These are phyloP conservation scores for Luffa acutangula DNA, from an alignment of 306 rosid genomes.

Conservation along the genomic window DNA sequence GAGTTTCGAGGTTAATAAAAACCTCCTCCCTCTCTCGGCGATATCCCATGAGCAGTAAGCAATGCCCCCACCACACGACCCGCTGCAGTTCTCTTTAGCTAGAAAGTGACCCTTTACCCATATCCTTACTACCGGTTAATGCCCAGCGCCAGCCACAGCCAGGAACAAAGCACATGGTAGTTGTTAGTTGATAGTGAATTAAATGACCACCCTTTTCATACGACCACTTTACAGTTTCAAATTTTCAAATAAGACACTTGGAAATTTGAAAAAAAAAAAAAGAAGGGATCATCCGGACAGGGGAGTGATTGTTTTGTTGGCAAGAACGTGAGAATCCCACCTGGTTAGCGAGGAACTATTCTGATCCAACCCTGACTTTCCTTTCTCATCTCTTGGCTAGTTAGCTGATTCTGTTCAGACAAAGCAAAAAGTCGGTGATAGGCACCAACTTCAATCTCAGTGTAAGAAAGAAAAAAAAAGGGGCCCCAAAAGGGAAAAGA, in stretches of 20 bases:
- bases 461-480: background rate
- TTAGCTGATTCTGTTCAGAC: conserved; percentile 1
- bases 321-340: background rate
- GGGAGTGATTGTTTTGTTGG: background rate
- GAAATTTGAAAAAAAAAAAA: background rate
- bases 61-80: conserved; percentile 7
- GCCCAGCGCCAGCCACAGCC: background rate
- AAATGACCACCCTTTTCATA: background rate
- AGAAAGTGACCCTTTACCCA: conserved; percentile 12
- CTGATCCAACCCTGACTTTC: conserved; percentile 7
- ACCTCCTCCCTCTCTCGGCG: background rate
- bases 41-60: background rate
- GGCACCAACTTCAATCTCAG: background rate
- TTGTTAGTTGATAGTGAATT: conserved; percentile 9
- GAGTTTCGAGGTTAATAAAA: background rate
- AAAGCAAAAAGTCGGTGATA: conserved; percentile 5
- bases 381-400: conserved; percentile 6
- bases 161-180: conserved; percentile 10
- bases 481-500: background rate
- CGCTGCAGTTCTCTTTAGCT: background rate
- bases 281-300: background rate
- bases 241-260: background rate
- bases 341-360: conserved; percentile 7
- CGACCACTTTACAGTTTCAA: background rate
- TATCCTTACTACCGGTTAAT: background rate